A percentile compares a stretch with the other conserved stretches of the same genome.
These are phyloP conservation scores for Xenoacremonium recifei DNA, from an alignment of 2,329 filamentous ascomycete species.

Conservation along the genomic window DNA sequence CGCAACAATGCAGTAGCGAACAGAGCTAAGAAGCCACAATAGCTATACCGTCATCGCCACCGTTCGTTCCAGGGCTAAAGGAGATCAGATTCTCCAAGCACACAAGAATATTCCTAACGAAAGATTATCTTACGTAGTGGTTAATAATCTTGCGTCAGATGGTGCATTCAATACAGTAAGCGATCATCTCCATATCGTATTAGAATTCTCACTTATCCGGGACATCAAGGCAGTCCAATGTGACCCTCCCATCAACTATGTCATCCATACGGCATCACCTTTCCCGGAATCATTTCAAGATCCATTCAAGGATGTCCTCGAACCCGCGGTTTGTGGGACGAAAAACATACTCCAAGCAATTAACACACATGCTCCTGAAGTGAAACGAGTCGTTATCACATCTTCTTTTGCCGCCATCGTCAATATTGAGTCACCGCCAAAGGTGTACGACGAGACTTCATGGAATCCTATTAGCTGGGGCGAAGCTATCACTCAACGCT, in stretches of 20 bases:
- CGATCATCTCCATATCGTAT: neutral
- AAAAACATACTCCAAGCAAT: constrained; percentile 1
- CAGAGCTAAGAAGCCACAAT: no score
- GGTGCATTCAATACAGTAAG: neutral
- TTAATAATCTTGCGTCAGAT: neutral
- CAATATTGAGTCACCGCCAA: no score
- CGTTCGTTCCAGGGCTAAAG: no score
- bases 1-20: no score
- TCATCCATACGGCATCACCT: constrained; percentile 5
- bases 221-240: neutral
- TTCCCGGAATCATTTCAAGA: neutral
- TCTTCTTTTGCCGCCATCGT: no score
- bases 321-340: constrained; percentile 1
- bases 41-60: no score
- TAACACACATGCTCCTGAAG: no score
- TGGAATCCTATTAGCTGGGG: no score
- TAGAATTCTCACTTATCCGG: neutral
- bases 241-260: constrained; percentile 1
- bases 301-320: constrained; percentile 1
- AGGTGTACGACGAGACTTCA: no score
- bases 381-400: neutral
- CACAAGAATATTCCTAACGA: no score
- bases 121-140: neutral
- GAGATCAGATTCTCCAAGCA: no score
- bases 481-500: no score